These are phyloP conservation scores for Cutaneotrichosporon dermatis DNA, from an alignment of 1,284 basidiomycete genomes.

Conservation along the genomic window DNA sequence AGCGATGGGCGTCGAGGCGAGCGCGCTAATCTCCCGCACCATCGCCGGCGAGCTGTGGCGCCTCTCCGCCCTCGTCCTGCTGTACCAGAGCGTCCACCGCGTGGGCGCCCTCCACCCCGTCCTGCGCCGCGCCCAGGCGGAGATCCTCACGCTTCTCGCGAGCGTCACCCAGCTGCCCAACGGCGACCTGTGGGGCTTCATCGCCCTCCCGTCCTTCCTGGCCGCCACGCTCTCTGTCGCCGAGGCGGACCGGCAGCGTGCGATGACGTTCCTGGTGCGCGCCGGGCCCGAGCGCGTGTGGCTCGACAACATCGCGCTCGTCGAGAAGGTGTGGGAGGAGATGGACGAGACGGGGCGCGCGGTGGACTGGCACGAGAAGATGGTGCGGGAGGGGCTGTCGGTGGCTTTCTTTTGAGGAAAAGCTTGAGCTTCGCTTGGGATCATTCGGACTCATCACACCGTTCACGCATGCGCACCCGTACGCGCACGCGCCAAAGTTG, in stretches of 20 bases:
- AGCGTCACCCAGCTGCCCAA: constrained; percentile 25
- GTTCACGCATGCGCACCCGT: too few relatives aligned
- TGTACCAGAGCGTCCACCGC: constrained; percentile 29
- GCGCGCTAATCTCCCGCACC: constrained; percentile 26
- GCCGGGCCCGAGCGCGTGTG: constrained; percentile 30
- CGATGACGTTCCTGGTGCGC: constrained; percentile 24
- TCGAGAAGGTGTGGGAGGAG: constrained; percentile 35
- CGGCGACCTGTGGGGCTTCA: constrained; percentile 28
- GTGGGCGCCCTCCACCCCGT: constrained; percentile 30
- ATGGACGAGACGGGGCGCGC: constrained; percentile 25
- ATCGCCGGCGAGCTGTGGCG: constrained; percentile 31
- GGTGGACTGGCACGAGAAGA: constrained; percentile 33
- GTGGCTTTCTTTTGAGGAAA: constrained; percentile 26
- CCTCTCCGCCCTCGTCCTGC: constrained; percentile 21
- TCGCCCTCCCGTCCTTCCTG: constrained; percentile 29
- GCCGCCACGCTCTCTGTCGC: constrained; percentile 21
- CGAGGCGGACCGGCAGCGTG: constrained; percentile 22
- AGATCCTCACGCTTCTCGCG: constrained; percentile 27
- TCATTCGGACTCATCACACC: too few relatives aligned
- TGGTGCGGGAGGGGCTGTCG: constrained; percentile 28
- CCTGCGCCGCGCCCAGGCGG: constrained; percentile 19
- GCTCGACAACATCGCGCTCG: constrained; percentile 32
- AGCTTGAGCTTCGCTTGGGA: too few relatives aligned
- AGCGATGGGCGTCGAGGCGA: constrained; percentile 7
- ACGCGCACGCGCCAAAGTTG: too few relatives aligned